phyloP scores from a whole-genome alignment of 2,329 filamentous ascomycete species.

The Pseudohalonectria lignicola region DNA sequence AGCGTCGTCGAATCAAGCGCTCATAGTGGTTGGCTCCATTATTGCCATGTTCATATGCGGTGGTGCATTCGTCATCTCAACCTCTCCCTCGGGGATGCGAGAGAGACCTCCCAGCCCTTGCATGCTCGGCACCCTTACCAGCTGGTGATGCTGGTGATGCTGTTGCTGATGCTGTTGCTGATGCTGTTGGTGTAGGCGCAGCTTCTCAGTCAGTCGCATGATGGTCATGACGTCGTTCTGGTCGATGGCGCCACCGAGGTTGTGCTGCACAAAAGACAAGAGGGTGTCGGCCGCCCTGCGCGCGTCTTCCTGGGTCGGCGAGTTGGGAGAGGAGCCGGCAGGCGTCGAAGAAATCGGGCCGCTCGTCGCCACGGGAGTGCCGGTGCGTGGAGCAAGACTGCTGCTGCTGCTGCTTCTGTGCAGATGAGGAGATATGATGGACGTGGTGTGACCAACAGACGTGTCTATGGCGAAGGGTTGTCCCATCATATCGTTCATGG shows the following conservation, averaged over 20 bases:
- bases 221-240: conserved; percentile 69
- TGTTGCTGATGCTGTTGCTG: conserved; percentile 9
- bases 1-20: conserved; percentile 9
- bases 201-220: conserved; percentile 74
- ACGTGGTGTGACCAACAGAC: conserved; percentile 6
- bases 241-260: conserved; percentile 62
- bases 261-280: conserved; percentile 69
- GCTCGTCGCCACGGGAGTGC: conserved; percentile 17
- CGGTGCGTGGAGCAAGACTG: conserved; percentile 23
- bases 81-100: conserved; percentile 46
- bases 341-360: conserved; percentile 20
- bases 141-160: conserved; percentile 8
- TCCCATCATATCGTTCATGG: conserved; percentile 31
- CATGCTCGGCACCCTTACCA: conserved; percentile 16
- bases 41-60: conserved; percentile 14
- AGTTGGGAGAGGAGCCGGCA: conserved; percentile 47
- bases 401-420: conserved; percentile 40
- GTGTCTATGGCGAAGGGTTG: conserved; percentile 27
- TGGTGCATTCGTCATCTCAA: conserved; percentile 31
- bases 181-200: conserved; percentile 53
- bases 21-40: conserved; percentile 21
- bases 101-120: conserved; percentile 37
- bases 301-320: conserved; percentile 77
- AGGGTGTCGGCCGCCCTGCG: conserved; percentile 71
- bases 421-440: conserved; percentile 29